Evolutionary conservation across 345 rosid genomes (phyloP), one percentile per base, ranked within the genome.

Genomic region (Carallia pectinifolia): DNA sequence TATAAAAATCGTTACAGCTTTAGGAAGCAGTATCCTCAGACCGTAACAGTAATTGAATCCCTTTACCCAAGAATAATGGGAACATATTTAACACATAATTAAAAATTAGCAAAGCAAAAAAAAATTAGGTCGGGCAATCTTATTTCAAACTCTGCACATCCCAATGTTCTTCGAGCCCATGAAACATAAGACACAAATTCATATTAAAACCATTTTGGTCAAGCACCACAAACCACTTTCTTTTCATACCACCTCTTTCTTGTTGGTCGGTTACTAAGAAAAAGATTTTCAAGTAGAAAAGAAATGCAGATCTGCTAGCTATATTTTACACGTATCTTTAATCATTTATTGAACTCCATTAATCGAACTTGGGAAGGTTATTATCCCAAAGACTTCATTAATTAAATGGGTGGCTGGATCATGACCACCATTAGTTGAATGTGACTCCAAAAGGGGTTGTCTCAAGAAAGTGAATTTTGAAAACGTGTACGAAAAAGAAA

Each of bases 221-320:
- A 64, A 65, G 79, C 68, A 68, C 40, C 80, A 47, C 37, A 13
- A 61, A 58, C 65, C 71, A 77, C 81, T 82, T 79, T 68, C 81
- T 77, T 82, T 79, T 68, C 81, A 75, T 36, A 53, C 60, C 38
- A 66, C 5, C 58, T 68, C 73, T 62, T 63, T 48, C 3, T 5
- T 39, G 52, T 30, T 58, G 53, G 55, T 58, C 55, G 48, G 62
- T 54, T 59, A 36, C n/a, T 64, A 47, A 27, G 31, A 4, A 4
- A 47, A 37, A 50, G 66, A 19, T 23, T 23, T 3, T 4, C 7
- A 39, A 52, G 27, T 7, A 7, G 8, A 38, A 7, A 34, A 38
- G 53, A 4, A 36, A 13, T 5, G 3, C 16, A 23, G 54, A 44
- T 8, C 17, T 9, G 30, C 27, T 9, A 39, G 29, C 4, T 44